Evolutionary conservation across 2,329 filamentous ascomycete genomes (phyloP).

Genomic region (Aspergillus arachidicola): DNA sequence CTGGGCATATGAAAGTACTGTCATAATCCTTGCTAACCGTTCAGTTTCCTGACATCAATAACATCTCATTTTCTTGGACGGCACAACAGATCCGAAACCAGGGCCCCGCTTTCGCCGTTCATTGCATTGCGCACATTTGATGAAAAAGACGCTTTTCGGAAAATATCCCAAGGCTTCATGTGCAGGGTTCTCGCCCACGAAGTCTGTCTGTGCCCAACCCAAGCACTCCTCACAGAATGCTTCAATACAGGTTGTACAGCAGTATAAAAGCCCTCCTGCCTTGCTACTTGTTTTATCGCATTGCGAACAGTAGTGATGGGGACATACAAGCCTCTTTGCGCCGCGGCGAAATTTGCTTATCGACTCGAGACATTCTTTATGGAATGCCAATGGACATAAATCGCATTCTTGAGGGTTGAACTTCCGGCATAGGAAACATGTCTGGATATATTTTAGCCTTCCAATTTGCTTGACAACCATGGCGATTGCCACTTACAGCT

Average conservation of each 20-base stretch:
- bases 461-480: background rate
- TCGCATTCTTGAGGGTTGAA: constrained; percentile 13
- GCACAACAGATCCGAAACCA: background rate
- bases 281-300: constrained; percentile 55
- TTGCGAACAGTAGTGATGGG: constrained; percentile 58
- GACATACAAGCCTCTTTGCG: constrained; percentile 42
- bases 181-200: constrained; percentile 54
- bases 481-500: constrained; percentile 26
- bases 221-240: constrained; percentile 64
- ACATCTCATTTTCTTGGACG: background rate
- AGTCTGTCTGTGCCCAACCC: constrained; percentile 52
- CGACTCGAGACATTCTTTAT: constrained; percentile 51
- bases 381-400: constrained; percentile 58
- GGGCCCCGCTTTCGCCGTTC: background rate
- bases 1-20: background rate
- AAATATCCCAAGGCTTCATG: constrained; percentile 54
- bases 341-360: background rate
- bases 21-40: background rate
- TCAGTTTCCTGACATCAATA: background rate
- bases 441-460: constrained; percentile 14
- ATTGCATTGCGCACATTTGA: constrained; percentile 28
- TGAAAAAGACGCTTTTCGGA: constrained; percentile 52
- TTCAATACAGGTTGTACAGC: constrained; percentile 58
- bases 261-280: constrained; percentile 47
- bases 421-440: constrained; percentile 20